Percentiles rank a stretch among this genome's conserved stretches.
Evolutionary conservation across 352 stramenopile species (phyloP).

Genomic region (Salisapilia sapeloensis): DNA sequence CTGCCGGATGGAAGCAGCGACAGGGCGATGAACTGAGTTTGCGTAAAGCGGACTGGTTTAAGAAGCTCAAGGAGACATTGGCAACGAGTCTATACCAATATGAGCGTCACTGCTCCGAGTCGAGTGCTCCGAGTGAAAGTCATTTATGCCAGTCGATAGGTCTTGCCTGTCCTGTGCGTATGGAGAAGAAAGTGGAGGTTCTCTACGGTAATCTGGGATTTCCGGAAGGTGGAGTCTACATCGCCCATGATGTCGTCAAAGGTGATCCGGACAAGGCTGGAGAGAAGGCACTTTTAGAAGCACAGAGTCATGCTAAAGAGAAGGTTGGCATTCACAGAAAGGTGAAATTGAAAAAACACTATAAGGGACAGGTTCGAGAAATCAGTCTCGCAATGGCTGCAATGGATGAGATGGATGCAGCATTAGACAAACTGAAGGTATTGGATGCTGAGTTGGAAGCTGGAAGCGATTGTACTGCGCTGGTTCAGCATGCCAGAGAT

Average conservation of each 20-base stretch:
- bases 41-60: slow-evolving; percentile 69
- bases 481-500: slow-evolving; percentile 19
- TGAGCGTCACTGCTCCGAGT: slow-evolving; percentile 8
- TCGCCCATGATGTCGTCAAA: slow-evolving; percentile 44
- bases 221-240: slow-evolving; percentile 17
- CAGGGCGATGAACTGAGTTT: slow-evolving; percentile 69
- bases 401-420: slow-evolving; percentile 38
- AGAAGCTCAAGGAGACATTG: slow-evolving; percentile 56
- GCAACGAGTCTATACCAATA: slow-evolving; percentile 1
- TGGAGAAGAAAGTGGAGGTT: slow-evolving; percentile 15
- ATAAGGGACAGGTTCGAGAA: slow-evolving; percentile 26
- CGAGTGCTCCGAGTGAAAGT: slow-evolving; percentile 4
- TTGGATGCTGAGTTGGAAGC: slow-evolving; percentile 8
- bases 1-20: slow-evolving; percentile 54
- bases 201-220: slow-evolving; percentile 46
- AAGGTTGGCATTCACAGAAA: slow-evolving; percentile 26
- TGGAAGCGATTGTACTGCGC: slow-evolving; percentile 5
- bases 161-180: slow-evolving; percentile 26
- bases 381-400: slow-evolving; percentile 32
- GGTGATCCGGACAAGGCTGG: slow-evolving; percentile 41
- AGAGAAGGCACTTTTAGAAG: slow-evolving; percentile 40
- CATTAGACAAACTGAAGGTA: slow-evolving; percentile 14
- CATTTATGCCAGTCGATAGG: slow-evolving; percentile 16
- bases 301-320: slow-evolving; percentile 21
- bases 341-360: slow-evolving; percentile 33